Base-by-base conservation (phyloP, 1,284 basidiomycete genomes). In the Neolentinus lepideus region DNA sequence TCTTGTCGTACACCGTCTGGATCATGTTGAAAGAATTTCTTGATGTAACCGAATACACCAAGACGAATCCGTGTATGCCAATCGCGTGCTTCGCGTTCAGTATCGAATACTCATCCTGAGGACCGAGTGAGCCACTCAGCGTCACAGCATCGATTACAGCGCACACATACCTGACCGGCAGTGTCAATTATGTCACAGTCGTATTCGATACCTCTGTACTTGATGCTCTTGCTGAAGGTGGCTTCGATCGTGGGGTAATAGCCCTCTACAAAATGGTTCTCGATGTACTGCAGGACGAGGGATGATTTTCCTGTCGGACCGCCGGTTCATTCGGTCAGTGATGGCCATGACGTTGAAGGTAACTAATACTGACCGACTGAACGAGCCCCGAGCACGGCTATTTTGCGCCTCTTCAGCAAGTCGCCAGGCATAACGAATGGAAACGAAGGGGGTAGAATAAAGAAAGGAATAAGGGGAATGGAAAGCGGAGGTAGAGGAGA, bases 111-210 rank as follows among this genome's bases (percentile, higher is more conserved):
- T 94, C 92, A 65, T 94, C 92, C 87, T 92, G 67, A 1, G 53
- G 9, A 58, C 11, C 48, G 51, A 45, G 50, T 47, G 27, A 46
- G 54, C 31, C 27, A 25, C 47, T 16, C 22, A 4, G 12, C 6
- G 52, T 31, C 35, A 31, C 31, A 19, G 24, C 36, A 26, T 52
- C 9, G 55, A 43, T 51, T 54, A 6, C 22, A 50, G 6, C 38
- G 22, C 24, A 16, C 10, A 46, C 47, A 14, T 16, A 83, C 88
- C 83, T 99, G 94, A 51, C 97, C 97, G 55, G 97, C 97, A 58
- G 95, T 98, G 74, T 99, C 97, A 67, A 99, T 93, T 75, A 99
- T 98, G 75, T 98, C 94, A 75, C 93, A 94, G 62, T 93, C 85
- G 67, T 92, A 98, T 62, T 94, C 88, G 47, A 83, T 77, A 55